Base-by-base conservation (phyloP, 2,329 filamentous ascomycete genomes). In the Colletotrichum gloeosporioides region DNA sequence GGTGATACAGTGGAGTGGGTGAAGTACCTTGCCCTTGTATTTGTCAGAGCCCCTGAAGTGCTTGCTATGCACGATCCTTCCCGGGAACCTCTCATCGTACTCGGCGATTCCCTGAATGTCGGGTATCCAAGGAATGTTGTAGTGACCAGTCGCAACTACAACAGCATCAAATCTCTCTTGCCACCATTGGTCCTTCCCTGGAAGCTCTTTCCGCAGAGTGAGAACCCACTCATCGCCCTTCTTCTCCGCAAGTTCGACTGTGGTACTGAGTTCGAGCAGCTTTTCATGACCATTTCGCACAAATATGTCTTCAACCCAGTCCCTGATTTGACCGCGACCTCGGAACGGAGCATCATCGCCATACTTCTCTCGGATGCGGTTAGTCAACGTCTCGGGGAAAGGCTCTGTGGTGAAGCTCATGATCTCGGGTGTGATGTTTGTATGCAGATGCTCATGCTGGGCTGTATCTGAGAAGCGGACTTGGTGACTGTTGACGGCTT, bases 381-480 rank as follows among this genome's bases (percentile, higher is more conserved):
- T 79, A 2, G 87, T 87, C 18, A 87, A 81, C 29, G 85, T 82
- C 8, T 83, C 80, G 0, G 90, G 87, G 55, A 85, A 82, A 1
- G 86, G 85, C 71, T 92, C 90, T 75, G 90, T 86, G 0, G 89
- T 89, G 78, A 88, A 92, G 10, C 86, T 86, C 91, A 93, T 92
- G 8, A 89, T 87, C 6, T 85, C 82, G 0, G 87, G 87, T 57
- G 88, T 88, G 68, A 92, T 89, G 79, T 92, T 93, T 36, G 89
- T 92, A 77, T 92, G 89, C 27, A 93, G 82, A n/a, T 88, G 85
- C 15, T 89, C 88, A 78, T 93, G 91, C 29, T 91, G 86, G 1
- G 89, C 87, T 1, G 89, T 89, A 73, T 91, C 89, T 2, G 85
- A 85, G 78, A 88, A 90, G 8, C 89, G 86, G 39, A 86, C 82